Conservation (phyloP, 202 grass and related monocot genomes). For the Saccharum hybrid region DNA sequence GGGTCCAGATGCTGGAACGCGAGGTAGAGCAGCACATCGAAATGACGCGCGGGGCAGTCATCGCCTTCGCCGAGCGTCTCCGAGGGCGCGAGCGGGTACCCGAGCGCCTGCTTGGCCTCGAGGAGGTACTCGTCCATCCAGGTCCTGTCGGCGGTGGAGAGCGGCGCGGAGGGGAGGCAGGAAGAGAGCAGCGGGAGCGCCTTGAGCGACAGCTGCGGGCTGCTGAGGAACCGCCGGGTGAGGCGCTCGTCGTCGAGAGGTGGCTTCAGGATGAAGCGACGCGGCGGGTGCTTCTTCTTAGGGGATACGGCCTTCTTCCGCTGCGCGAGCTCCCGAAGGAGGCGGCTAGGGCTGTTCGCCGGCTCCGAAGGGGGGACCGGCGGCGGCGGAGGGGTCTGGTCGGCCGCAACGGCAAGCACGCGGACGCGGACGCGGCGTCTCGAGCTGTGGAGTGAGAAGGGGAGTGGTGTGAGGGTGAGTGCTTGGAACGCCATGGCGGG, state of each 20-base stretch:
- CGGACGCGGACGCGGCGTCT: constrained; percentile 18
- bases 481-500: constrained; percentile 59
- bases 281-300: constrained; percentile 84
- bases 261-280: constrained; percentile 90
- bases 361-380: constrained; percentile 44
- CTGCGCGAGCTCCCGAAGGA: constrained; percentile 90
- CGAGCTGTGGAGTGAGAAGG: constrained; percentile 24
- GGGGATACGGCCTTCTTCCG: constrained; percentile 80
- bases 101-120: constrained; percentile 97
- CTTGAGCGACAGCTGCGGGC: constrained; percentile 96
- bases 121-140: constrained; percentile 99
- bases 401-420: constrained; percentile 44
- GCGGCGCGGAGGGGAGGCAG: constrained; percentile 78
- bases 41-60: constrained; percentile 86
- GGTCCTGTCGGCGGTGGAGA: constrained; percentile 72
- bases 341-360: constrained; percentile 81
- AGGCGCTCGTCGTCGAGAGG: constrained; percentile 92
- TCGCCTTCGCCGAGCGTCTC: constrained; percentile 77
- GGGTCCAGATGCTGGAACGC: constrained; percentile 92
- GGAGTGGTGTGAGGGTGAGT: constrained; percentile 40
- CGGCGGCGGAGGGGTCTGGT: constrained; percentile 46
- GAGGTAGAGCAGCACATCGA: constrained; percentile 93
- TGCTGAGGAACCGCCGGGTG: constrained; percentile 87
- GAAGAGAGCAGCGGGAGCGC: constrained; percentile 89
- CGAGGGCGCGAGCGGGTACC: constrained; percentile 91